Evolutionary conservation across 257 asterid species (phyloP), one percentile per base, ranked within the genome.

Genomic region (Solanum ossicruentum): DNA sequence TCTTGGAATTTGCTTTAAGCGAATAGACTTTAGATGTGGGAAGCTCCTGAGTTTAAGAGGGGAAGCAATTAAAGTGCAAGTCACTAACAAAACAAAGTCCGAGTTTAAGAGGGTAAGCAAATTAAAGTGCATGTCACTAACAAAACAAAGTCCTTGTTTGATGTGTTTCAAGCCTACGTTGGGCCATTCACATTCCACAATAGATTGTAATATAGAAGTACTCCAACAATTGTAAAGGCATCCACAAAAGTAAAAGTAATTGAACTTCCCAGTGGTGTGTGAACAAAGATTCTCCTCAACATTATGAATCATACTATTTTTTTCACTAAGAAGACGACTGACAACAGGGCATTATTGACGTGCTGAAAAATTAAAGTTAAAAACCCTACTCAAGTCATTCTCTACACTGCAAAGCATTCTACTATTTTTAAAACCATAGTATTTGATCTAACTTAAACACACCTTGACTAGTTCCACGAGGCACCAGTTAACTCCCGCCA

Each of bases 1-100:
- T 93, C 89, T 77, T 91, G 89, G 60, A 83, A 67, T 55, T 7
- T 21, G 11, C 43, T 11, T 21, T 49, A 47, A 43, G 8, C 61
- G 1, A 49, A 8, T 13, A 75, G 81, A 75, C 43, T 23, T 54
- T 75, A 51, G 60, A 75, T 7, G n/a, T 75, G 41, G 41, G 49
- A 49, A 75, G 23, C n/a, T 21, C 41, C 43, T 8, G 21, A 12
- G n/a, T 51, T 69, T 36, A 69, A 69, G 20, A 69, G 51, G 51
- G 9, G 21, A 73, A 45, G n/a, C 39, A 73, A 73, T 73, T 73
- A 73, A 47, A 13, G 7, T n/a, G 20, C n/a, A 47, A 4, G 55
- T 12, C 81, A 47, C 81, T 47, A 73, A 73, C 81, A 45, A 73
- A 73, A 72, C 18, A 73, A 5, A 10, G 18, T 21, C 57, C 13